phyloP scores from a whole-genome alignment of 1,139 yeast genomes.

The Candida tetrigidarum region DNA sequence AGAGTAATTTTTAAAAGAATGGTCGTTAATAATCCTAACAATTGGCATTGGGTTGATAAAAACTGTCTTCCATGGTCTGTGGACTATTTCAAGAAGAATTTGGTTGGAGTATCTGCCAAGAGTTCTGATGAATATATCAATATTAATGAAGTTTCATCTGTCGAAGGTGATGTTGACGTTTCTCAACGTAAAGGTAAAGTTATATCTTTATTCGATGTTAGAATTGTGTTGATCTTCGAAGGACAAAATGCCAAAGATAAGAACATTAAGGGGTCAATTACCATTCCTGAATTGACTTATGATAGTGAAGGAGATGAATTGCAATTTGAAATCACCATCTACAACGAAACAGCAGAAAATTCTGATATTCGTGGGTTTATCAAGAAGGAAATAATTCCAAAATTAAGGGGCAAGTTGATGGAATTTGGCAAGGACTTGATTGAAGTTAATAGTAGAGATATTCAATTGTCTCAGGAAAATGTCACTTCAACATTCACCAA shows the following conservation, averaged over 20 bases:
- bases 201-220: conserved; percentile 85
- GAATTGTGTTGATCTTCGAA: conserved; percentile 60
- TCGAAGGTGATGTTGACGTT: conserved; percentile 96
- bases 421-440: conserved; percentile 81
- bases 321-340: conserved; percentile 76
- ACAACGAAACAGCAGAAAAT: conserved; percentile 59
- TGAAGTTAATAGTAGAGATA: conserved; percentile 77
- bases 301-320: conserved; percentile 86
- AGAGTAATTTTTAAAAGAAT: too few species aligned
- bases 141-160: conserved; percentile 61
- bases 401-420: conserved; percentile 60
- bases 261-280: conserved; percentile 66
- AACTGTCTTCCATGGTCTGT: conserved; percentile 93
- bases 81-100: conserved; percentile 66
- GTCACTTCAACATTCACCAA: conserved; percentile 72
- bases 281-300: conserved; percentile 93
- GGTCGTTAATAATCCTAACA: conserved; percentile 57
- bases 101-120: conserved; percentile 53
- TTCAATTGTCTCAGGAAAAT: conserved; percentile 70
- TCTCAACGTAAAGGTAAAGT: conserved; percentile 97
- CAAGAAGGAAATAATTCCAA: conserved; percentile 67
- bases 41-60: conserved; percentile 98
- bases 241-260: conserved; percentile 47
- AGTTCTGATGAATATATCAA: conserved; percentile 37
- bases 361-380: conserved; percentile 59